Evolutionary conservation across 169 alveolate genomes (phyloP).

Genomic region (Theileria luwenshuni): DNA sequence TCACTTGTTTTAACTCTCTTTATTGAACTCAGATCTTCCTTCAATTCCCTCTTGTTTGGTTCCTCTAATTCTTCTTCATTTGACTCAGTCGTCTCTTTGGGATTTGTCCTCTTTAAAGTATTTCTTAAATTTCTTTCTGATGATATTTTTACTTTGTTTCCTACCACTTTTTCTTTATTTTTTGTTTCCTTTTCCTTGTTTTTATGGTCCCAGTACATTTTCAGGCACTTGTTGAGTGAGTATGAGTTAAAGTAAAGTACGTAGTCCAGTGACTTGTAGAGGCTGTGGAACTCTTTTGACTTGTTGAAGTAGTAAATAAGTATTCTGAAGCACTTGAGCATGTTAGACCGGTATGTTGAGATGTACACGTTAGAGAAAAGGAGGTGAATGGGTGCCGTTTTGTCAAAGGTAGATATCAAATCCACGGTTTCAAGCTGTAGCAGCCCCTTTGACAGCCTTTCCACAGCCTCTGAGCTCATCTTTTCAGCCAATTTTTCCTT

Average conservation of each 20-base stretch:
- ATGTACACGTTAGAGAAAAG: conserved; percentile 63
- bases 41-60: background rate
- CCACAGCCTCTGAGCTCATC: background rate
- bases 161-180: background rate
- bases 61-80: background rate
- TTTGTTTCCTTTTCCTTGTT: background rate
- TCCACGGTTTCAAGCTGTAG: conserved; percentile 53
- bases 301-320: conserved; percentile 50
- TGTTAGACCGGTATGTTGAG: conserved; percentile 42
- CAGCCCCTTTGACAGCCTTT: background rate
- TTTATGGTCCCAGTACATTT: background rate
- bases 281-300: conserved; percentile 4
- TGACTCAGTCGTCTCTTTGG: background rate
- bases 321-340: conserved; percentile 52
- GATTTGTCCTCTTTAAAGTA: too few species aligned
- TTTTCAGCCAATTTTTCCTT: background rate
- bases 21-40: background rate
- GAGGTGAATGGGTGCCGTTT: conserved; percentile 58
- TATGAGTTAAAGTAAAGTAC: background rate
- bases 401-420: conserved; percentile 54
- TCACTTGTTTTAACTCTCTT: too few species aligned
- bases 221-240: background rate
- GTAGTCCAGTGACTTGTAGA: conserved; percentile 7
- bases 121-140: too few species aligned
- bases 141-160: too few species aligned